Conservation (phyloP, 495 filamentous ascomycete genomes). For the Achaetomiella virescens region DNA sequence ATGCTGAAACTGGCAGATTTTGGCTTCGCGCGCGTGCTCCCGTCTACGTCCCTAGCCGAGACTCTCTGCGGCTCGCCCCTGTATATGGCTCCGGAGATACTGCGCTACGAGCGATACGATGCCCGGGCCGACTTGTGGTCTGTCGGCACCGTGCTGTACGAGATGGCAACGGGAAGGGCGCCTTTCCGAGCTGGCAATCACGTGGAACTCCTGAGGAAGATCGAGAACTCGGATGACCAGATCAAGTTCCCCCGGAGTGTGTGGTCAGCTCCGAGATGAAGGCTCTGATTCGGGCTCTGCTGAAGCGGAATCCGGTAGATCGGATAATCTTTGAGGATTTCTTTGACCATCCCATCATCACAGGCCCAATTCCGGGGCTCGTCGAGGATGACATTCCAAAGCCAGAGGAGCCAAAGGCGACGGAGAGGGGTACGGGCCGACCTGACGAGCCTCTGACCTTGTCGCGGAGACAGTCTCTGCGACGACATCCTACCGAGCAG, state of each 20-base stretch:
- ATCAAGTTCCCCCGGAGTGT: constrained; percentile 73
- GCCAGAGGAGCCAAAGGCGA: constrained; percentile 23
- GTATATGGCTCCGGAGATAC: constrained; percentile 98
- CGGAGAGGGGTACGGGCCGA: constrained; percentile 23
- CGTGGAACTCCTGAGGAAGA: constrained; percentile 85
- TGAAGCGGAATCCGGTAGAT: constrained; percentile 81
- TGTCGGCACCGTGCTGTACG: constrained; percentile 86
- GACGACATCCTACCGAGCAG: constrained; percentile 24
- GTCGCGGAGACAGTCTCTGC: constrained; percentile 18
- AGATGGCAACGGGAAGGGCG: constrained; percentile 87
- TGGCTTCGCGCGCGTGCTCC: constrained; percentile 87
- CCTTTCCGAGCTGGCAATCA: constrained; percentile 92
- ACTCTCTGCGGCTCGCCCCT: constrained; percentile 96
- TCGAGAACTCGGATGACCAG: constrained; percentile 75
- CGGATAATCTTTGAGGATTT: constrained; percentile 77
- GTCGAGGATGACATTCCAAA: constrained; percentile 65
- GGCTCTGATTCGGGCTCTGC: constrained; percentile 65
- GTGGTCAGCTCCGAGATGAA: constrained; percentile 72
- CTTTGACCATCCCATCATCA: constrained; percentile 68
- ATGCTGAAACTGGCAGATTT: constrained; percentile 98
- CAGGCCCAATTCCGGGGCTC: constrained; percentile 73
- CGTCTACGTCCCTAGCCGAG: constrained; percentile 83
- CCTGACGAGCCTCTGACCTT: constrained; percentile 25
- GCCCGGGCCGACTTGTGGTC: constrained; percentile 97
- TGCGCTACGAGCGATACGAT: constrained; percentile 95